Conservation (phyloP, 2,329 filamentous ascomycete genomes). For the Xylariaceae sp. region DNA sequence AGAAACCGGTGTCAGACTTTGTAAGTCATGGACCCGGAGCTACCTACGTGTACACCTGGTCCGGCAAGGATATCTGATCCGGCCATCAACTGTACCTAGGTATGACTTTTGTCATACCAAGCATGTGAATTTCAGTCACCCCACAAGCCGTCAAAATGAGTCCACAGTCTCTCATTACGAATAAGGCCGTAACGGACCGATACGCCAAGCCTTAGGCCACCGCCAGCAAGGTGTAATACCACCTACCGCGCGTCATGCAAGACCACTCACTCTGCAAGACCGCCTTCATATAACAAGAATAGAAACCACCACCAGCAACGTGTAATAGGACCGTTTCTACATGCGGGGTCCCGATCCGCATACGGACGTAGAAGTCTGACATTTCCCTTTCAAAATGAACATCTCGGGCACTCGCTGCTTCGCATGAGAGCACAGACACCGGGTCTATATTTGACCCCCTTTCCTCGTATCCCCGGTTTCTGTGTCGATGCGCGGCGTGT, state of each 20-base stretch:
- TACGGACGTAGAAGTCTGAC: background rate
- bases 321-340: background rate
- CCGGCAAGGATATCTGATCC: no score
- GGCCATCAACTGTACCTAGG: no score
- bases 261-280: no score
- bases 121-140: no score
- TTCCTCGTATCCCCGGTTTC: background rate
- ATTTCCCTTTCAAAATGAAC: background rate
- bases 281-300: background rate
- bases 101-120: no score
- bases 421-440: background rate
- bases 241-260: background rate
- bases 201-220: no score
- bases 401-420: background rate
- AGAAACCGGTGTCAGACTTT: no score
- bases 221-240: background rate
- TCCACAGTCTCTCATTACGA: no score
- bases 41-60: no score
- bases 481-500: background rate
- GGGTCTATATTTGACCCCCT: background rate
- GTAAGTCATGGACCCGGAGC: no score
- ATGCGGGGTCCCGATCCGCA: constrained; percentile 3
- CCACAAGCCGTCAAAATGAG: no score
- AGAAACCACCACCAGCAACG: background rate
- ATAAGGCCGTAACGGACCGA: no score